phyloP scores from a whole-genome alignment of 2,329 filamentous ascomycete species.

The Ophiostoma sp. region DNA sequence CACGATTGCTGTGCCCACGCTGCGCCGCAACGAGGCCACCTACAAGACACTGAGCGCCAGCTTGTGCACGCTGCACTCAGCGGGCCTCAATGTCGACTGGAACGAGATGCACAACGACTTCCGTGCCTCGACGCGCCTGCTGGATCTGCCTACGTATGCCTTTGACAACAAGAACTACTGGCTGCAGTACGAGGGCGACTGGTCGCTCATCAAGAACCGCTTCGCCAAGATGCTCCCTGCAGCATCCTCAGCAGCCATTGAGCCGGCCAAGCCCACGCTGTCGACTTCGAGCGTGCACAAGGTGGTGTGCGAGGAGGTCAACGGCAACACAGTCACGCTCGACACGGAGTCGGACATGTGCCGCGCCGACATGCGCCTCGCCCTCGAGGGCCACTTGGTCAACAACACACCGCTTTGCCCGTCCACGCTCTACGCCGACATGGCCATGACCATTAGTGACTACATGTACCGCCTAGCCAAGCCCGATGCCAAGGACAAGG shows the following conservation, averaged over 20 bases:
- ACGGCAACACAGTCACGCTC: constrained; percentile 58
- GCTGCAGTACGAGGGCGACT: constrained; percentile 66
- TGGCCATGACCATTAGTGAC: constrained; percentile 58
- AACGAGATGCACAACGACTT: constrained; percentile 65
- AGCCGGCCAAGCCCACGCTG: constrained; percentile 55
- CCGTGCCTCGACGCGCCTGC: constrained; percentile 45
- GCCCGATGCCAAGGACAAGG: constrained; percentile 50
- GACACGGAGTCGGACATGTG: constrained; percentile 67
- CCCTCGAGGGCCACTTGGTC: constrained; percentile 65
- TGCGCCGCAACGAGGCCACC: constrained; percentile 62
- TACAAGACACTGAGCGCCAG: constrained; percentile 64
- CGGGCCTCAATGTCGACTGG: constrained; percentile 67
- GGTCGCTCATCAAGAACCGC: constrained; percentile 70
- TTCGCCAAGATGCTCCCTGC: constrained; percentile 40
- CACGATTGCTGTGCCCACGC: constrained; percentile 58
- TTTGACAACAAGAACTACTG: constrained; percentile 75
- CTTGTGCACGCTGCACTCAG: constrained; percentile 59
- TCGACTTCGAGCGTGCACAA: constrained; percentile 66
- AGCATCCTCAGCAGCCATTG: constrained; percentile 34
- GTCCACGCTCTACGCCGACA: constrained; percentile 54
- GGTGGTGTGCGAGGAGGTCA: constrained; percentile 62
- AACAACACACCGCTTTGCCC: constrained; percentile 67
- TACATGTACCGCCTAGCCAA: constrained; percentile 66
- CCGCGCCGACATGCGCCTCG: constrained; percentile 61
- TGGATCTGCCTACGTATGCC: constrained; percentile 67